A percentile compares a stretch with the other conserved stretches of the same genome.
Evolutionary conservation across 352 stramenopile species (phyloP).

Genomic region (Pythium phragmiticola): DNA sequence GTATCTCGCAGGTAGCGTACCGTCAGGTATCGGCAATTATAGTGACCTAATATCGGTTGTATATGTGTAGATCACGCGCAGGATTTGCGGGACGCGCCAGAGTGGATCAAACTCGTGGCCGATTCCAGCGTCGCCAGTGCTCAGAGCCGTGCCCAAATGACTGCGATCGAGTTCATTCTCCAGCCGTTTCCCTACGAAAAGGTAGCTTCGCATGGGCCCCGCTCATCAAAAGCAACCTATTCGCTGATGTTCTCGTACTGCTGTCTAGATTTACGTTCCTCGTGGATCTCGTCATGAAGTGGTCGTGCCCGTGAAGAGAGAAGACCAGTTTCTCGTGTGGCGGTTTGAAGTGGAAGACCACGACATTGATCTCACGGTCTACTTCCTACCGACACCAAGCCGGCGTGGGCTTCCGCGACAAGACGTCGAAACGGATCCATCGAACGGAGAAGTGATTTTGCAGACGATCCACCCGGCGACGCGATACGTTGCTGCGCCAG

Average conservation of each 20-base stretch:
- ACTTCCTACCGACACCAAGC: constrained; percentile 41
- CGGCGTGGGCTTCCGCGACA: constrained; percentile 14
- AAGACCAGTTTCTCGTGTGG: constrained; percentile 72
- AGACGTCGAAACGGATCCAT: constrained; percentile 12
- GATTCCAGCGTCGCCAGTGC: constrained; percentile 46
- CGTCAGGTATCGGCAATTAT: background rate
- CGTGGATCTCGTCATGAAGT: constrained; percentile 60
- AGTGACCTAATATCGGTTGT: background rate
- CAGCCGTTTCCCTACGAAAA: constrained; percentile 79
- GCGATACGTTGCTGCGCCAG: constrained; percentile 50
- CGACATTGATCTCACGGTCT: constrained; percentile 75
- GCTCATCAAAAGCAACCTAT: too few species aligned
- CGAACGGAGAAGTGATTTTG: constrained; percentile 32
- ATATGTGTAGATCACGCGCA: constrained; percentile 2
- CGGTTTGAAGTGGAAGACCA: constrained; percentile 83
- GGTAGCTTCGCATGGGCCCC: too few species aligned
- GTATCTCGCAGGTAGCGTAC: constrained; percentile 41
- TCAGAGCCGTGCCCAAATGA: constrained; percentile 61
- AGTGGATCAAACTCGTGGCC: constrained; percentile 61
- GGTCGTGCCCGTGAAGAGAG: constrained; percentile 40
- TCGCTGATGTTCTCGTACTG: background rate
- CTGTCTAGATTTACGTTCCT: constrained; percentile 23
- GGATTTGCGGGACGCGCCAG: constrained; percentile 33
- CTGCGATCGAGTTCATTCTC: constrained; percentile 79
- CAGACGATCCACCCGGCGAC: constrained; percentile 66